Evolutionary conservation across 2,329 filamentous ascomycete genomes (phyloP).

Genomic region (Tolypocladium capitatum): DNA sequence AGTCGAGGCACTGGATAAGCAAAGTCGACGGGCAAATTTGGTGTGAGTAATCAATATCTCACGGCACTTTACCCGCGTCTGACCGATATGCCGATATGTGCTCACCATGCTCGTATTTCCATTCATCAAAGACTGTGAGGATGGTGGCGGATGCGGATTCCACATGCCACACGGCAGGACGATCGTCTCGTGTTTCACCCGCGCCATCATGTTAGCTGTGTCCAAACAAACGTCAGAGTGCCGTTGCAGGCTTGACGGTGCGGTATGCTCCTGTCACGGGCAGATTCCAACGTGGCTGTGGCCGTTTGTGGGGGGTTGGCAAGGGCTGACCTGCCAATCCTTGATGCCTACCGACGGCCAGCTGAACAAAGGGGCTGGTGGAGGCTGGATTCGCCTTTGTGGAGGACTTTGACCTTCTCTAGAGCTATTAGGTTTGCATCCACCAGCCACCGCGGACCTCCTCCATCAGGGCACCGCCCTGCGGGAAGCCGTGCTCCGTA

Average conservation of each 20-base stretch:
- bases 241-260: not conserved
- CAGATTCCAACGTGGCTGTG: not conserved
- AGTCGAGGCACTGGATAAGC: not conserved
- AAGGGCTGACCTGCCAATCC: not conserved
- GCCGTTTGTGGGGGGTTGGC: not conserved
- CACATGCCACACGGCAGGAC: not conserved
- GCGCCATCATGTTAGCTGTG: not conserved
- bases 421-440: not conserved
- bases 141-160: too few relatives aligned
- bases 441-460: not conserved
- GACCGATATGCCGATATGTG: not conserved
- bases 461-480: not conserved
- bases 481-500: not conserved
- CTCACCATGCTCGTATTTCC: not conserved
- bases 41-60: not conserved
- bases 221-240: not conserved
- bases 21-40: not conserved
- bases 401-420: not conserved
- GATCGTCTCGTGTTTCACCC: not conserved
- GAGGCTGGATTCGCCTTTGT: not conserved
- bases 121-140: too few relatives aligned
- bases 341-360: too few relatives aligned
- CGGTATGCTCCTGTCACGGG: not conserved
- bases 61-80: not conserved
- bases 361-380: not conserved